Evolutionary conservation across 208 protist genomes (phyloP), one percentile per base, ranked within the genome.

Genomic region (Trypanosoma melophagium): DNA sequence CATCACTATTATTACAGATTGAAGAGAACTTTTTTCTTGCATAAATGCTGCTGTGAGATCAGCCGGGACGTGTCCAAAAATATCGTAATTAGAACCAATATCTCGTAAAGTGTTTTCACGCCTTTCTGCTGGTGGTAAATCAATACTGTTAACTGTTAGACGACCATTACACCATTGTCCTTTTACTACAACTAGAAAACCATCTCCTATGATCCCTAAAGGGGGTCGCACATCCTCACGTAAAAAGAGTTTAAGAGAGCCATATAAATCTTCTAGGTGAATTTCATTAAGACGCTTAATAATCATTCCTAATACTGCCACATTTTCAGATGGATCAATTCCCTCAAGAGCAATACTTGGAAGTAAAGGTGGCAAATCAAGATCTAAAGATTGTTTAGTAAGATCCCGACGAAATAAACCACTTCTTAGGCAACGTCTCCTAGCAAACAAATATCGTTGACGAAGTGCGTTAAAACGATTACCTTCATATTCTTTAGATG

Each of bases 251-350:
- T 79, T 77, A 40, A 92, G 51, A 5, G 67, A 66, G 1, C 84
- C 82, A 28, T 83, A 56, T 51, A 91, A 69, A 64, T 96, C 90
- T 54, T 96, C 87, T 25, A 96, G 67, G 65, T 81, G 84, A 0
- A 87, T 61, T 19, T 78, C 76, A 12, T 69, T 79, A 25, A 75
- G 62, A 21, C 68, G 70, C 58, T 71, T 71, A 7, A 86, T 47
- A 45, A 96, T 56, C 28, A 96, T 77, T 50, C 91, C 91, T n/a
- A 96, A 78, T 7, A 96, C 86, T 24, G 85, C 80, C 28, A 96
- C 71, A 45, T 74, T 71, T 22, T 83, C 59, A 24, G 50, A 60
- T 13, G 83, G 59, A n/a, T 69, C 63, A 10, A 93, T 83, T 17
- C 91, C 91, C 47, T 96, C 88, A 47, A 96, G 73, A 9, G 91